Percentiles rank a stretch among this genome's conserved stretches.
Conservation (phyloP, 345 rosid species). For the Combretum micranthum region DNA sequence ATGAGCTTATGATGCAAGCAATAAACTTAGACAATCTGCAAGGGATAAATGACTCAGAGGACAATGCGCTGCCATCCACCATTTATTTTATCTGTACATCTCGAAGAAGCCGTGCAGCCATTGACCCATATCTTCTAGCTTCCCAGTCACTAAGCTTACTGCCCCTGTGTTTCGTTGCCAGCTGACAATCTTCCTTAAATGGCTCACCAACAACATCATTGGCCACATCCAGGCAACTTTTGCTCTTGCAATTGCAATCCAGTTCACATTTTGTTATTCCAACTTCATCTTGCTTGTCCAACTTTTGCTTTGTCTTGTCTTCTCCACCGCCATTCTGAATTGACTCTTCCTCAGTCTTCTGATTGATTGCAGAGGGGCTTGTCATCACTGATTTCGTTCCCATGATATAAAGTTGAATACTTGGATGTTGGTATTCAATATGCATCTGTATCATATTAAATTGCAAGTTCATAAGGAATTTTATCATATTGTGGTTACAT, state of each 20-base stretch:
- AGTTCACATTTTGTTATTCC: constrained; percentile 12
- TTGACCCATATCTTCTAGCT: constrained; percentile 74
- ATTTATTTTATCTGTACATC: constrained; percentile 46
- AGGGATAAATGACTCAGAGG: too few relatives aligned
- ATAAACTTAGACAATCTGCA: too few relatives aligned
- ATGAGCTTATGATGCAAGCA: too few relatives aligned
- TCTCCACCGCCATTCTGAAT: constrained; percentile 10
- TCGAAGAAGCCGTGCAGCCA: constrained; percentile 89
- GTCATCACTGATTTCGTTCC: constrained; percentile 32
- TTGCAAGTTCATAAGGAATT: neutral
- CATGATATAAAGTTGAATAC: constrained; percentile 85
- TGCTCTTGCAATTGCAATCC: constrained; percentile 12
- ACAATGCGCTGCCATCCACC: too few relatives aligned
- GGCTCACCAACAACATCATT: constrained; percentile 16
- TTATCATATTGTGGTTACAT: too few relatives aligned
- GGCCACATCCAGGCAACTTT: constrained; percentile 6
- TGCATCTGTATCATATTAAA: constrained; percentile 51
- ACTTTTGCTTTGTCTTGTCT: constrained; percentile 13
- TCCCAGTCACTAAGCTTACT: constrained; percentile 82
- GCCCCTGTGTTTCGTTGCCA: constrained; percentile 24
- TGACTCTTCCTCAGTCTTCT: constrained; percentile 5
- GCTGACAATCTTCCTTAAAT: constrained; percentile 18
- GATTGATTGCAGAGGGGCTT: neutral
- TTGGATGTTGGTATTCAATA: constrained; percentile 69
- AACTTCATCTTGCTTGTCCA: constrained; percentile 20